Evolutionary conservation across 768 basidiomycete genomes (phyloP), one percentile per base, ranked within the genome.

Genomic region (Mycena haematopus): DNA sequence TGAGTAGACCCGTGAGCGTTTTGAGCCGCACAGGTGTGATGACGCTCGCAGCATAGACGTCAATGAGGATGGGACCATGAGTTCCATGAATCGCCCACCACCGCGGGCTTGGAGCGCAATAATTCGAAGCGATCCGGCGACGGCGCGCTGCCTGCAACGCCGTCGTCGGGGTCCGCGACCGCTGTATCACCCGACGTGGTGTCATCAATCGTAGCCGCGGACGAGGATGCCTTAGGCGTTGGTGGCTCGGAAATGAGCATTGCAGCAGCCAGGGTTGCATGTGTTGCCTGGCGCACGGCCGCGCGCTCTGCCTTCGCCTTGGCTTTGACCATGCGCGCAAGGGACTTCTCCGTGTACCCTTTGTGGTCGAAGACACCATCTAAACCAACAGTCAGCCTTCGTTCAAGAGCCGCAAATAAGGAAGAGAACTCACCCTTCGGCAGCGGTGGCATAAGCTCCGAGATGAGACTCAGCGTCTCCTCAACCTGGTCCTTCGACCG

Each of bases 31-130:
- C 88, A 2, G 92, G 87, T 0, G 89, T 86, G 52, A 90, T 88
- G 27, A 99, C 96, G 73, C 94, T 97, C 31, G 97, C 96, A n/a
- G 96, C 92, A 75, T 98, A 99, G n/a, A 99, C 96, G 69, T 99
- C 97, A 61, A 99, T 89, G 58, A 99, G 84, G 58, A 97, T 94
- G 0, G 97, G 0, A 98, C 89, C 69, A 95, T 87, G 35, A 96
- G 80, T 50, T 87, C 86, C 85, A 96, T 92, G 75, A 95, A 99
- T 17, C 88, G 85, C 85, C 87, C 52, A 96, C 90, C 27, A 93
- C 86, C n/a, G 78, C 81, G 24, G 90, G 84, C 63, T 90, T 88
- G 5, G 85, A 86, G 57, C 90, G 86, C 46, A 96, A 76, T 49
- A 97, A 73, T 46, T 94, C 89, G 17, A 90, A 86, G 52, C 96